Conservation (phyloP, 805 yeast genomes). For the Wickerhamomyces bovis region DNA sequence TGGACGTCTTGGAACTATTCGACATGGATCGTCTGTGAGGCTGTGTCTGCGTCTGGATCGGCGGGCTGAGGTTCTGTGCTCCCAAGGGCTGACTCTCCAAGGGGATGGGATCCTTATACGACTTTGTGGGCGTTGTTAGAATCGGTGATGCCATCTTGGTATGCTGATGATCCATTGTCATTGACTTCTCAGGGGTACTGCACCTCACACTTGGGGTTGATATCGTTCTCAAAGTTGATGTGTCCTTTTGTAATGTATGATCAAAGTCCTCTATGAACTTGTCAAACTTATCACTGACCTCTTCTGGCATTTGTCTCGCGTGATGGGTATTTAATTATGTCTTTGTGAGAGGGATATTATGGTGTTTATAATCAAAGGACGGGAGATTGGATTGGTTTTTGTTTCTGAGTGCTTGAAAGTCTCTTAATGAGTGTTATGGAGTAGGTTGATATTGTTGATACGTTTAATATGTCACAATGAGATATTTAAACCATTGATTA, state of each 20-base stretch:
- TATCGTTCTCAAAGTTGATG: conserved; percentile 26
- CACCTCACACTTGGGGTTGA: conserved; percentile 2
- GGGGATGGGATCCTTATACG: conserved; percentile 18
- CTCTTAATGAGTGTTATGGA: too few species aligned
- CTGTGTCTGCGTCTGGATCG: too few species aligned
- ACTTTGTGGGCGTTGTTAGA: conserved; percentile 23
- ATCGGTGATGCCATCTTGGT: conserved; percentile 14
- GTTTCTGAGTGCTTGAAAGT: too few species aligned
- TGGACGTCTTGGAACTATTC: neutral
- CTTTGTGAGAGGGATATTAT: neutral
- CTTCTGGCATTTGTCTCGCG: neutral
- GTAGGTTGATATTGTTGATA: too few species aligned
- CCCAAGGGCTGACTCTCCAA: conserved; percentile 19
- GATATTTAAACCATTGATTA: too few species aligned
- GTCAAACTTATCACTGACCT: conserved; percentile 25
- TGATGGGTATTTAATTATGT: neutral
- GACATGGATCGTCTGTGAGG: neutral
- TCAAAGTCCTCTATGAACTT: conserved; percentile 32
- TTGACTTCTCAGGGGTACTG: neutral
- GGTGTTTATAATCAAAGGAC: too few species aligned
- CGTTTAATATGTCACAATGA: too few species aligned
- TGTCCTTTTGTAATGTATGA: conserved; percentile 28
- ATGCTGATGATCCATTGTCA: neutral
- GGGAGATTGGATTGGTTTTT: too few species aligned
- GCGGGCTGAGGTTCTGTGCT: too few species aligned